Evolutionary conservation across 179 eudicot genomes (phyloP).

Genomic region (Sideroxylon spinosum): DNA sequence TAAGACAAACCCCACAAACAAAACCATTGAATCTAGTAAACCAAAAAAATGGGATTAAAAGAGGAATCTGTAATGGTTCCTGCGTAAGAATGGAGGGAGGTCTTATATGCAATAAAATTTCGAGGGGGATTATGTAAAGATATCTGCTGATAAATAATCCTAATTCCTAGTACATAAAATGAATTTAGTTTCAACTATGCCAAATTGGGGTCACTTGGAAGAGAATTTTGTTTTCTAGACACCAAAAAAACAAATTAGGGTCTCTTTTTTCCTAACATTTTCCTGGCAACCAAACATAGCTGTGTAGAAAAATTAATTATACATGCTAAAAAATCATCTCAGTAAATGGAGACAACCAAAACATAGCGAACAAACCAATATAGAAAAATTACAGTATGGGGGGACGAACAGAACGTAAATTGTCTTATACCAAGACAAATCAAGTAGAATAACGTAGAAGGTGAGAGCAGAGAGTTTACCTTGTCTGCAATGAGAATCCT

Average conservation of each 20-base stretch:
- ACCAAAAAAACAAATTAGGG: background rate
- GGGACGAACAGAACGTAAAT: background rate
- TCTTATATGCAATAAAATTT: constrained; percentile 32
- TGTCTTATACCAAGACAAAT: background rate
- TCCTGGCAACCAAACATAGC: constrained; percentile 11
- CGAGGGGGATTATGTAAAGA: constrained; percentile 16
- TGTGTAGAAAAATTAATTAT: background rate
- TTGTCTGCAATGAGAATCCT: constrained; percentile 50
- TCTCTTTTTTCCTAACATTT: background rate
- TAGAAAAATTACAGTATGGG: background rate
- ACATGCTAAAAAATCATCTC: background rate
- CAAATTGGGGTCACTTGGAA: background rate
- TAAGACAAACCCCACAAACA: background rate
- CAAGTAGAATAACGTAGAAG: background rate
- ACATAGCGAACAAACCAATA: background rate
- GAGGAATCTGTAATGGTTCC: constrained; percentile 15
- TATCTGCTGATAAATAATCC: background rate
- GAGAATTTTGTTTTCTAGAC: background rate
- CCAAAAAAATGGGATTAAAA: background rate
- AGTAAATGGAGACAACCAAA: background rate
- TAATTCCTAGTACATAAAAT: constrained; percentile 9
- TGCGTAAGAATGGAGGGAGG: constrained; percentile 23
- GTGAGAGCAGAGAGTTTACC: constrained; percentile 23
- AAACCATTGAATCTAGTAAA: background rate
- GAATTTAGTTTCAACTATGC: background rate